Conservation (phyloP, 2,329 filamentous ascomycete genomes). For the Teratosphaeria zuluensis region DNA sequence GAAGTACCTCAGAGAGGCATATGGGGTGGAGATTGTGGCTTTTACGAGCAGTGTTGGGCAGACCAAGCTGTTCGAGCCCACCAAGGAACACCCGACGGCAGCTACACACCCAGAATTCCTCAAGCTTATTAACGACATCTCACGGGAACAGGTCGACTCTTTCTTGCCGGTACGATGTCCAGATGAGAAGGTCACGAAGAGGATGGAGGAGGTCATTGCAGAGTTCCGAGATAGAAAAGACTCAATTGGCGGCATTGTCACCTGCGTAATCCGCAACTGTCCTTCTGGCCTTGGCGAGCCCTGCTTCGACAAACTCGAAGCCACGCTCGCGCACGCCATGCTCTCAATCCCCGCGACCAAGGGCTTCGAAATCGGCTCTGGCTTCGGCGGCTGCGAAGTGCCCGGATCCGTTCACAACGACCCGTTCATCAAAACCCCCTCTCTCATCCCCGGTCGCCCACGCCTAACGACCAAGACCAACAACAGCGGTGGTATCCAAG, state of each 20-base stretch:
- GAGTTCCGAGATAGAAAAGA: conserved; percentile 69
- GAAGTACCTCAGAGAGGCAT: conserved; percentile 73
- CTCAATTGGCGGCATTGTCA: conserved; percentile 90
- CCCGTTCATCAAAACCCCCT: conserved; percentile 57
- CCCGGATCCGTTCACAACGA: conserved; percentile 90
- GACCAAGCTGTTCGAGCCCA: conserved; percentile 66
- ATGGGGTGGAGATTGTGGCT: conserved; percentile 83
- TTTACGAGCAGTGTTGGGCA: conserved; percentile 80
- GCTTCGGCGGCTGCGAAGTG: conserved; percentile 78
- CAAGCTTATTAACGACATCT: conserved; percentile 60
- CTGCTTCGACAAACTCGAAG: conserved; percentile 91
- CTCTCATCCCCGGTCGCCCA: conserved; percentile 43
- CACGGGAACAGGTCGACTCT: conserved; percentile 66
- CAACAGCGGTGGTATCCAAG: conserved; percentile 90
- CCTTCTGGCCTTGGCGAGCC: conserved; percentile 86
- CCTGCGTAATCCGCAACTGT: conserved; percentile 80
- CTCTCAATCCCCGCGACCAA: conserved; percentile 90
- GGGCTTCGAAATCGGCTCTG: conserved; percentile 90
- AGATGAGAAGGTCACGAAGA: conserved; percentile 49
- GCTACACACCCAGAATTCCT: conserved; percentile 73
- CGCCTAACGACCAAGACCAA: conserved; percentile 81
- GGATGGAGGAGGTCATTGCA: conserved; percentile 73
- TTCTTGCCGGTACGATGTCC: conserved; percentile 86
- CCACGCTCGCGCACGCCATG: conserved; percentile 85
- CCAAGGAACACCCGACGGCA: conserved; percentile 55